Base-by-base conservation (phyloP, 495 filamentous ascomycete species). In the Thermothielavioides terrestris region DNA sequence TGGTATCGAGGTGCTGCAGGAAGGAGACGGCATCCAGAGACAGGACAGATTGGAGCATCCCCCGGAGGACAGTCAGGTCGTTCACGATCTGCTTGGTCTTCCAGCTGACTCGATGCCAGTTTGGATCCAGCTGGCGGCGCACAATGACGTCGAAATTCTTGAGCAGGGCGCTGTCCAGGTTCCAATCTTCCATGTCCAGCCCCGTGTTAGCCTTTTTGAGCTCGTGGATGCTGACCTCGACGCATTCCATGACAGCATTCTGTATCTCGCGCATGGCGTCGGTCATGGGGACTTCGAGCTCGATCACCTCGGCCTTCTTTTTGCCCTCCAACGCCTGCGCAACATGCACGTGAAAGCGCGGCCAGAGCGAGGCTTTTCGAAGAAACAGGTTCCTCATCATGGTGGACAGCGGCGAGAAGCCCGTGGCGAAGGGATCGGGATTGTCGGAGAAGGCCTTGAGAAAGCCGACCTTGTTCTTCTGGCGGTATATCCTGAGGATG, bases 121-220 rank as follows among this genome's bases (percentile, higher is more conserved):
- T 89, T 6, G 91, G 89, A 61, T 97, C 90, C 12, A 98, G 70
- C 65, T 98, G 92, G 58, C 91, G 81, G 42, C 89, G 72, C 41
- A 98, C 81, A 50, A 90, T 81, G 28, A 87, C 73, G 65, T 97
- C 94, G 63, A 98, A 98, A 55, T 84, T 91, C 63, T 83, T 86
- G 52, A 96, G 86, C 47, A 98, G 68, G 20, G 92, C 94, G 63
- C 88, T 95, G 63, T 98, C 94, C 17, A 95, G 71, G 47, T 88
- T 97, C 92, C 92, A 98, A 55, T 96, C 89, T 50, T 91, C 91
- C 85, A 97, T 86, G 54, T 98, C 94, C 6, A 98, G 69, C 0
- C 89, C 89, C 0, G 82, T 76, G 59, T 95, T 96, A 8, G 80
- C 74, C 62, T 94, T 96, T 62, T 88, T 90, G 14, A 98, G 72